phyloP scores from a whole-genome alignment of 257 asterid genomes.

The Perilla frutescens region DNA sequence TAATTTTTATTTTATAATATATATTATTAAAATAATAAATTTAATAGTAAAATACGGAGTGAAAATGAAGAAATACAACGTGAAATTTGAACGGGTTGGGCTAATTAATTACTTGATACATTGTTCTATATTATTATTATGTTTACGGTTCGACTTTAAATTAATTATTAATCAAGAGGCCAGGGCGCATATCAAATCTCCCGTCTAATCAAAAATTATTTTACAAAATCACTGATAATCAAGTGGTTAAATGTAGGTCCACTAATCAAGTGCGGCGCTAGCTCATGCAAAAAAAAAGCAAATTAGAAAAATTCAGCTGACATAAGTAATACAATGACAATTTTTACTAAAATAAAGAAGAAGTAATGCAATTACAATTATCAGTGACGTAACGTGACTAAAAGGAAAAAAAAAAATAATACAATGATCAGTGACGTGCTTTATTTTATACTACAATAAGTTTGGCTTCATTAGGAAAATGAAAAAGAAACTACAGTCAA shows the following conservation, averaged over 20 bases:
- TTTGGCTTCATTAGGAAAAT: background rate
- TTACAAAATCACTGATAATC: background rate
- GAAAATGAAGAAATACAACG: too few species aligned
- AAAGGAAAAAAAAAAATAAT: background rate
- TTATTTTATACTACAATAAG: background rate
- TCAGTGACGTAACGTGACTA: background rate
- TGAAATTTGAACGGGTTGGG: too few species aligned
- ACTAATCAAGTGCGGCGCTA: slow-evolving; percentile 3
- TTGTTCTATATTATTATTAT: background rate
- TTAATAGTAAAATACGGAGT: too few species aligned
- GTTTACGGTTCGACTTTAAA: background rate
- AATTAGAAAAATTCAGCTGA: background rate
- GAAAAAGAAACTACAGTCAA: background rate
- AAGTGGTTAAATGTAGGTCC: slow-evolving; percentile 1
- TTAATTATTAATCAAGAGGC: background rate
- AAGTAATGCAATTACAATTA: background rate
- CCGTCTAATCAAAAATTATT: background rate
- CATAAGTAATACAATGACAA: background rate
- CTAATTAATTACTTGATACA: too few species aligned
- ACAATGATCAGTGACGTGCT: background rate
- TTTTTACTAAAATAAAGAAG: too few species aligned
- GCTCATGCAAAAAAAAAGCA: slow-evolving; percentile 5
- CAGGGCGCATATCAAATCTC: background rate
- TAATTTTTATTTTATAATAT: too few species aligned
- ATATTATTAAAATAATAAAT: too few species aligned